Conservation (phyloP, 2,329 filamentous ascomycete species). For the Boeremia lycopersici region DNA sequence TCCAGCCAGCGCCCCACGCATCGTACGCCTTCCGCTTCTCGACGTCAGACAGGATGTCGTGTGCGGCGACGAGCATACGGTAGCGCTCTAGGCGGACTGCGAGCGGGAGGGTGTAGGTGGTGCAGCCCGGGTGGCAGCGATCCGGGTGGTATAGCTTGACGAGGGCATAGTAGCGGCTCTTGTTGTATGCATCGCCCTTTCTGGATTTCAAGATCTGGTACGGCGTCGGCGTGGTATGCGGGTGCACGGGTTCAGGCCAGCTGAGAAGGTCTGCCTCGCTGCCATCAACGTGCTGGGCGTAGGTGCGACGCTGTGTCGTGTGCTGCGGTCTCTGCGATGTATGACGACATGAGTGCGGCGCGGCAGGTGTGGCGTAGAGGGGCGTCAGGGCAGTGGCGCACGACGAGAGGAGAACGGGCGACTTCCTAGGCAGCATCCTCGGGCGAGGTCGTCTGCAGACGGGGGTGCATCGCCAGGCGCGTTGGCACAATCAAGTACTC, state of each 20-base stretch:
- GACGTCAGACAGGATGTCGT: slow-evolving; percentile 85
- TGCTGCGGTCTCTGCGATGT: slow-evolving; percentile 38
- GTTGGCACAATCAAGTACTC: slow-evolving; percentile 8
- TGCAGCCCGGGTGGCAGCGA: slow-evolving; percentile 50
- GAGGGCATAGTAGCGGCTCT: slow-evolving; percentile 83
- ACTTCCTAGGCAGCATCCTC: slow-evolving; percentile 48
- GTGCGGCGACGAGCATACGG: slow-evolving; percentile 83
- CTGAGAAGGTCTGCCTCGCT: slow-evolving; percentile 29
- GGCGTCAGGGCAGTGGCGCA: slow-evolving; percentile 27
- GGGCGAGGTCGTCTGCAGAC: slow-evolving; percentile 25
- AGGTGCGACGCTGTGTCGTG: slow-evolving; percentile 26
- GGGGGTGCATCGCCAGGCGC: slow-evolving; percentile 31
- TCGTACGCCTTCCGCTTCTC: slow-evolving; percentile 83
- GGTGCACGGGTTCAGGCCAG: slow-evolving; percentile 44
- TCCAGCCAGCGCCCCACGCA: slow-evolving; percentile 80
- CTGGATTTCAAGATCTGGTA: slow-evolving; percentile 82
- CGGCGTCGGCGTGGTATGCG: slow-evolving; percentile 68
- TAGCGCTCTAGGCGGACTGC: slow-evolving; percentile 82
- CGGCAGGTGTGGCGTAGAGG: slow-evolving; percentile 21
- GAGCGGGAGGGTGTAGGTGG: slow-evolving; percentile 57
- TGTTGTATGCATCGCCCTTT: slow-evolving; percentile 73
- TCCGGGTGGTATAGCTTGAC: slow-evolving; percentile 98
- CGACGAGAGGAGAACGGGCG: slow-evolving; percentile 21
- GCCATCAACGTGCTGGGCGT: slow-evolving; percentile 36
- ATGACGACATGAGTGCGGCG: slow-evolving; percentile 50